Evolutionary conservation across 2,329 filamentous ascomycete species (phyloP), one percentile per base, ranked within the genome.

Genomic region (Ceratocystis ficicola): DNA sequence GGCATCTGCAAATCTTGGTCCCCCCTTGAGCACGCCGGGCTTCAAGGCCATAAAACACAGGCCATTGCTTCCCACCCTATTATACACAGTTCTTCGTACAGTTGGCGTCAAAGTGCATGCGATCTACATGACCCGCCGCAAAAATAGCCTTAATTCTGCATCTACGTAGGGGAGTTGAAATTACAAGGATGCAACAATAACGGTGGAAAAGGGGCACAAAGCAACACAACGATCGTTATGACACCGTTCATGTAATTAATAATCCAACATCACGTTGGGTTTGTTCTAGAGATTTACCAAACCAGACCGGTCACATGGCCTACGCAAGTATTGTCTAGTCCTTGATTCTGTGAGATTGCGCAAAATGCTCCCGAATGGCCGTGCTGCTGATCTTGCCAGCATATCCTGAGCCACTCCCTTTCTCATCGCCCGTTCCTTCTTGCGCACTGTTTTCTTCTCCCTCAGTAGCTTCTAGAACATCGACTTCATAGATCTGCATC

Each of bases 331-430:
- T 30, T 62, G 3, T 32, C 44, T 10, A 62, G 20, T 6, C 15
- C 36, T 4, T 12, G n/a, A 12, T 69, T 10, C 62, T 44, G 44
- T 68, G 72, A 1, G 73, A 72, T 66, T 75, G 72, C 0, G 79
- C 78, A 66, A 75, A 77, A 67, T 77, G 77, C 72, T 78, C 76
- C 64, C 87, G 80, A 70, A 96, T 95, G 67, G 88, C 88, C 0
- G 92, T 95, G 76, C 92, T 96, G 78, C 91, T 95, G 70, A 96
- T 89, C 77, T 96, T 97, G 68, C 83, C 82, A 30, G 86, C 83
- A 75, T 95, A 96, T 69, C 82, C 80, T 66, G 85, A 82, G 12
- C 73, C 77, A 69, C 75, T 77, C n/a, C 70, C 74, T 48, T 70
- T 73, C 52, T 71, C 71, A 1, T 78, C 2, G 12, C 6, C 60